Percentiles rank a stretch among this genome's conserved stretches.
These are phyloP conservation scores for Hippophae tibetana DNA, from an alignment of 306 rosid genomes.

Conservation along the genomic window DNA sequence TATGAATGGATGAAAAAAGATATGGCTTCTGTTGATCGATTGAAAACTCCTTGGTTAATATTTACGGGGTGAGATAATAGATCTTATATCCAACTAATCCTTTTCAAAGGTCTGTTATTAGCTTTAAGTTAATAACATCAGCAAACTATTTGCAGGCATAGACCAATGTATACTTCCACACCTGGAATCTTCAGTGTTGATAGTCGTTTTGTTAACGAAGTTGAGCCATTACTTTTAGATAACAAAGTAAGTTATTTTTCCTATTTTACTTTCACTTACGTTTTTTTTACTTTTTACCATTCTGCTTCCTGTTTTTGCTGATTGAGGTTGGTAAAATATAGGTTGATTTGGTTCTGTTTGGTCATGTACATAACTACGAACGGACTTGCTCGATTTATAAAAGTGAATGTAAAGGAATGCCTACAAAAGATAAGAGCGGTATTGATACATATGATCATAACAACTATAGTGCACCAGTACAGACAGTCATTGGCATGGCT, in stretches of 20 bases:
- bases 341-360: slow-evolving; percentile 74
- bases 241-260: slow-evolving; percentile 37
- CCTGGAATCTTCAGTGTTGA: slow-evolving; percentile 13
- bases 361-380: slow-evolving; percentile 85
- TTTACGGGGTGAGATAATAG: slow-evolving; percentile 54
- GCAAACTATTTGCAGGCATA: slow-evolving; percentile 50
- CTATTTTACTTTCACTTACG: neutral
- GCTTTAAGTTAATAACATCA: neutral
- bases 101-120: neutral
- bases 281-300: neutral
- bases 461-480: slow-evolving; percentile 75
- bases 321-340: slow-evolving; percentile 10
- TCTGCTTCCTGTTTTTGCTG: neutral
- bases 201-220: slow-evolving; percentile 21
- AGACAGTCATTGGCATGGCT: slow-evolving; percentile 78
- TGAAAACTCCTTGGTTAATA: slow-evolving; percentile 75
- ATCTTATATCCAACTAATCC: neutral
- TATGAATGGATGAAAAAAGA: slow-evolving; percentile 71
- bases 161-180: slow-evolving; percentile 67
- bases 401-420: slow-evolving; percentile 43
- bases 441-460: slow-evolving; percentile 53
- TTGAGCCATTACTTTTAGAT: slow-evolving; percentile 55
- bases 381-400: slow-evolving; percentile 59
- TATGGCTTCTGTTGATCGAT: slow-evolving; percentile 66
- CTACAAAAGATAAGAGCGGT: slow-evolving; percentile 45